Evolutionary conservation across 1,284 basidiomycete genomes (phyloP).

Genomic region (Ustilago xerochloae): DNA sequence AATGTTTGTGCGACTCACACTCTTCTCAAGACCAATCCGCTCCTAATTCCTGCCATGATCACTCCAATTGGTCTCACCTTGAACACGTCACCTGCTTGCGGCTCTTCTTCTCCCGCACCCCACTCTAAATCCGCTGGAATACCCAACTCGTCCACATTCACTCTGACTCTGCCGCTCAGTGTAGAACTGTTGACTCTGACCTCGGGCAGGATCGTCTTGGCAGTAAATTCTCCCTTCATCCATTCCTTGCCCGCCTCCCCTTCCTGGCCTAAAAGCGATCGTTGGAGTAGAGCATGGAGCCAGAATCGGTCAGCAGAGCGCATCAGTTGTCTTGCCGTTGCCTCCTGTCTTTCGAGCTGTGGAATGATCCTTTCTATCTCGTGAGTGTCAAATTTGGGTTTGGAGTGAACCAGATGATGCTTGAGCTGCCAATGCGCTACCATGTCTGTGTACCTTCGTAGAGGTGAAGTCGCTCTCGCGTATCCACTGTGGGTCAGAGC

Average conservation of each 20-base stretch:
- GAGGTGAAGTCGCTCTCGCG: conserved; percentile 83
- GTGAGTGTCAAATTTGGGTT: conserved; percentile 2
- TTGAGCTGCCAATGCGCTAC: conserved; percentile 95
- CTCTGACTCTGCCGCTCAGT: conserved; percentile 30
- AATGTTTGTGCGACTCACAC: background rate
- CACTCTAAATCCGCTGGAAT: conserved; percentile 46
- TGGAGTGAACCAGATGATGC: conserved; percentile 71
- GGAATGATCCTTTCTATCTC: conserved; percentile 29
- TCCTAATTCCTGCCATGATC: conserved; percentile 30
- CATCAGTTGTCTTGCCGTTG: conserved; percentile 34
- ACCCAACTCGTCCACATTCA: conserved; percentile 35
- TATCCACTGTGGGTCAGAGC: conserved; percentile 71
- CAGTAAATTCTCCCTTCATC: conserved; percentile 20
- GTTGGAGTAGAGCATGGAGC: conserved; percentile 32
- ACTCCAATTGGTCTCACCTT: conserved; percentile 20
- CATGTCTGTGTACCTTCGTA: conserved; percentile 86
- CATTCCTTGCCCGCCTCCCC: background rate
- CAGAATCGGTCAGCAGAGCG: conserved; percentile 41
- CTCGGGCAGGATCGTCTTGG: conserved; percentile 35
- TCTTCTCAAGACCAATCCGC: conserved; percentile 24
- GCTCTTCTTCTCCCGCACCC: conserved; percentile 11
- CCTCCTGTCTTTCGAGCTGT: conserved; percentile 50
- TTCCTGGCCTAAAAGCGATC: conserved; percentile 5
- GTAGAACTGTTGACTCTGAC: conserved; percentile 32
- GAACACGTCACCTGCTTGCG: conserved; percentile 15